A percentile compares a stretch with the other conserved stretches of the same genome.
Conservation (phyloP, 257 asterid species). For the Leptodermis oblonga region DNA sequence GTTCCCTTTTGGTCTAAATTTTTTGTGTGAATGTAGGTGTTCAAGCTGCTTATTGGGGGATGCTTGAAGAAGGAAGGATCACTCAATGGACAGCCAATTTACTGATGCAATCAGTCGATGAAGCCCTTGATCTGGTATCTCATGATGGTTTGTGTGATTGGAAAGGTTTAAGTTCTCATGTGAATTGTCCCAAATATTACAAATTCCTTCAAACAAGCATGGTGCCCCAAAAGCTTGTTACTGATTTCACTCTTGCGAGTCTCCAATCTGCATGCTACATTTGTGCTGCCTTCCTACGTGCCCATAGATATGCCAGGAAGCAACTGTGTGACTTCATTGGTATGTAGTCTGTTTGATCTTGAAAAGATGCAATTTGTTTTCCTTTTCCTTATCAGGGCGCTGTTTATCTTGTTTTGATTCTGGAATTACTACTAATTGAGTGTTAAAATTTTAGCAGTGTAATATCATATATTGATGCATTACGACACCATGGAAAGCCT, state of each 20-base stretch:
- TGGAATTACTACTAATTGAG: too few species aligned
- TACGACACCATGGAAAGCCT: too few species aligned
- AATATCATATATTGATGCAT: too few species aligned
- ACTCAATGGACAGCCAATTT: slow-evolving; percentile 63
- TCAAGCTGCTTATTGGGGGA: slow-evolving; percentile 96
- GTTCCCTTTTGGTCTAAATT: background rate
- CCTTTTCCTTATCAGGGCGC: slow-evolving; percentile 6
- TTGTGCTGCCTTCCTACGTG: slow-evolving; percentile 95
- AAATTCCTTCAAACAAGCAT: slow-evolving; percentile 68
- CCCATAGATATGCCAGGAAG: slow-evolving; percentile 77
- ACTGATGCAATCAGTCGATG: slow-evolving; percentile 94
- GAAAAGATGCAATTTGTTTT: slow-evolving; percentile 6
- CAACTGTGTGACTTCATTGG: slow-evolving; percentile 82
- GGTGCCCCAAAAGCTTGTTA: slow-evolving; percentile 68
- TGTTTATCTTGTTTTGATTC: background rate
- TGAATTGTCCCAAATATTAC: slow-evolving; percentile 64
- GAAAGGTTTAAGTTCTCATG: slow-evolving; percentile 67
- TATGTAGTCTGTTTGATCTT: slow-evolving; percentile 31
- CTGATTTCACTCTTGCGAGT: slow-evolving; percentile 75
- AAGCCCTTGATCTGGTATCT: slow-evolving; percentile 74
- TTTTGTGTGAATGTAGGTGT: slow-evolving; percentile 44
- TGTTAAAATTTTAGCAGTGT: too few species aligned
- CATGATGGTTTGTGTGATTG: slow-evolving; percentile 73
- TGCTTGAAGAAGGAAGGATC: slow-evolving; percentile 99
- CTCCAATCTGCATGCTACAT: slow-evolving; percentile 81